Conservation (phyloP, 768 basidiomycete genomes). For the Boletus pseudopeckii region DNA sequence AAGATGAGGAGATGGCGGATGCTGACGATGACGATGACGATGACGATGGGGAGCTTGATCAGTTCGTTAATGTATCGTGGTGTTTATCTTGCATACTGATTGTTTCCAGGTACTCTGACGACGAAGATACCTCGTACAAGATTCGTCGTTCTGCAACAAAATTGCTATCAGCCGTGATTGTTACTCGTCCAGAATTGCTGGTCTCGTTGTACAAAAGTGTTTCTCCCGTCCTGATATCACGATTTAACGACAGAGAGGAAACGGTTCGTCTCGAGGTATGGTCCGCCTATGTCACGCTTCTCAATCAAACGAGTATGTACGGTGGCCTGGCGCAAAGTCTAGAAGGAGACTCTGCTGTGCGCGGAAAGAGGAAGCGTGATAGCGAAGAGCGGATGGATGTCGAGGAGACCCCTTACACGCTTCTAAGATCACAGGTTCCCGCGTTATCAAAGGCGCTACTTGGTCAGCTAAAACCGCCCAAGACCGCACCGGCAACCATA, state of each 20-base stretch:
- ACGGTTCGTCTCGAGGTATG: conserved; percentile 92
- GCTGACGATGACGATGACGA: conserved; percentile 75
- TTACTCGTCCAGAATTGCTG: conserved; percentile 87
- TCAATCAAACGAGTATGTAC: conserved; percentile 82
- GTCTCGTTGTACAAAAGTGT: conserved; percentile 76
- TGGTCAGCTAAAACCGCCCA: conserved; percentile 79
- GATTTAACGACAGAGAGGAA: conserved; percentile 93
- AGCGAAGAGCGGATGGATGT: conserved; percentile 71
- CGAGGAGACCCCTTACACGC: conserved; percentile 66
- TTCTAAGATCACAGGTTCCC: conserved; percentile 76
- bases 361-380: conserved; percentile 74
- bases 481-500: conserved; percentile 70
- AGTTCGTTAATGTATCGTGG: conserved; percentile 43
- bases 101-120: conserved; percentile 80
- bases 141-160: conserved; percentile 93
- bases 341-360: conserved; percentile 44
- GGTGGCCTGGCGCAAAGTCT: conserved; percentile 58
- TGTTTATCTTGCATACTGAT: background rate
- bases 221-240: conserved; percentile 83
- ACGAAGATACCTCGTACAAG: conserved; percentile 98
- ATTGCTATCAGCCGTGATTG: conserved; percentile 77
- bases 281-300: conserved; percentile 75
- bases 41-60: conserved; percentile 77
- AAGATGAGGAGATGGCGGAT: conserved; percentile 58
- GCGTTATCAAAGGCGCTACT: conserved; percentile 75